Percentiles rank a stretch among this genome's conserved stretches.
Evolutionary conservation across 768 basidiomycete species (phyloP).

Genomic region (Lactarius pseudohatsudake): DNA sequence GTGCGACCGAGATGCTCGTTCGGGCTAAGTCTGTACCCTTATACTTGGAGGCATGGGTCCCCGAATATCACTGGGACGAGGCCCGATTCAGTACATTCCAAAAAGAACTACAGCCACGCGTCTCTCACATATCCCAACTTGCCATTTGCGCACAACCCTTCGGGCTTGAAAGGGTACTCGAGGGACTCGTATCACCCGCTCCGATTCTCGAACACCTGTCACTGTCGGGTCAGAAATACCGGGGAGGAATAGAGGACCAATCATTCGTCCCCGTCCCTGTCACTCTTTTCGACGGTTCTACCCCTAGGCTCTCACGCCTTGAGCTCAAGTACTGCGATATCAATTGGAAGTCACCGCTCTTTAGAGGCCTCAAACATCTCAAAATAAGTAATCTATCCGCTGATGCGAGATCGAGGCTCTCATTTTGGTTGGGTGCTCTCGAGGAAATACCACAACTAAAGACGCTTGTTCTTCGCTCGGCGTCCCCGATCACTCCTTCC

Average conservation of each 20-base stretch:
- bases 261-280: rapidly evolving
- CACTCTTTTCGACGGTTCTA: not conserved
- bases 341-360: slow-evolving; percentile 10
- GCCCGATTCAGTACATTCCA: not conserved
- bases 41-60: not conserved
- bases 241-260: no score
- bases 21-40: not conserved
- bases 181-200: not conserved
- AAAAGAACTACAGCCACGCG: not conserved
- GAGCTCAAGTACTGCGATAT: slow-evolving; percentile 4
- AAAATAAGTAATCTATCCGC: not conserved
- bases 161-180: not conserved
- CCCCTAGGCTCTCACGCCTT: slow-evolving; percentile 9
- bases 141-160: not conserved
- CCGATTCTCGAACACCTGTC: not conserved
- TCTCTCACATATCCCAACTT: not conserved
- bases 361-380: not conserved
- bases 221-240: not conserved
- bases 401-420: not conserved
- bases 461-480: not conserved
- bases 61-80: not conserved
- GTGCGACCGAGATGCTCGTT: not conserved
- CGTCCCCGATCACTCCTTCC: not conserved
- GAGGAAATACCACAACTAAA: not conserved
- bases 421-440: slow-evolving; percentile 5